These are phyloP conservation scores for Tilletia indica DNA, from an alignment of 1,284 basidiomycete species.

Conservation along the genomic window DNA sequence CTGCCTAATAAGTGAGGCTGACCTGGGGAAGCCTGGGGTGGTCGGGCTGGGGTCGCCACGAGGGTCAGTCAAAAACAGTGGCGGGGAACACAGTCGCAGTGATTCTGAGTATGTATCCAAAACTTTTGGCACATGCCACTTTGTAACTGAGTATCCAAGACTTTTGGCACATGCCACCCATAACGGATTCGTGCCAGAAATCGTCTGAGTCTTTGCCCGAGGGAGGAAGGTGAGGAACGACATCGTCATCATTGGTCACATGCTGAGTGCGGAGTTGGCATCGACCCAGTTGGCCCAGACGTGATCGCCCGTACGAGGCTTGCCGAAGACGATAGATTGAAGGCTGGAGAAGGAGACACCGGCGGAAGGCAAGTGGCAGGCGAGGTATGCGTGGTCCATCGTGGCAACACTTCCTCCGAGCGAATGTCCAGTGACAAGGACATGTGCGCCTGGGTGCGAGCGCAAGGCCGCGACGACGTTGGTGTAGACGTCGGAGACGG, in stretches of 20 bases:
- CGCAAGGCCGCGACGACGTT: constrained; percentile 35
- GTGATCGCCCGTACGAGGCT: constrained; percentile 39
- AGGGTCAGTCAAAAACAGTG: no score
- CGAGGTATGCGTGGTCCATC: constrained; percentile 37
- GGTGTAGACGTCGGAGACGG: constrained; percentile 32
- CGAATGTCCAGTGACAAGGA: constrained; percentile 44
- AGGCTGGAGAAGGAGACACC: constrained; percentile 24
- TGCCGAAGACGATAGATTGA: constrained; percentile 37
- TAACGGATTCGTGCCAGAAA: constrained; percentile 38
- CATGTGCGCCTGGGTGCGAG: constrained; percentile 27
- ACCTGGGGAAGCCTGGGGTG: no score
- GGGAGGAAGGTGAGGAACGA: constrained; percentile 37
- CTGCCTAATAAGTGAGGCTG: no score
- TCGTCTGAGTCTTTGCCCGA: constrained; percentile 23
- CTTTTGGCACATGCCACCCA: no score
- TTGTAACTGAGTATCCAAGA: no score
- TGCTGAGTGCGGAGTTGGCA: constrained; percentile 33
- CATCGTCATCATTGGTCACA: constrained; percentile 40
- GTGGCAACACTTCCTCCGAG: constrained; percentile 44
- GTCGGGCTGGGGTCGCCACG: no score
- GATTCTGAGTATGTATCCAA: no score
- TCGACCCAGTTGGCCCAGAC: constrained; percentile 41
- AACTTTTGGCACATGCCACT: no score
- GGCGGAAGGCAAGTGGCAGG: constrained; percentile 24
- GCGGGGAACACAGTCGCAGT: no score